Evolutionary conservation across 129 eudicot genomes (phyloP).

Genomic region (Deinandra increscens): DNA sequence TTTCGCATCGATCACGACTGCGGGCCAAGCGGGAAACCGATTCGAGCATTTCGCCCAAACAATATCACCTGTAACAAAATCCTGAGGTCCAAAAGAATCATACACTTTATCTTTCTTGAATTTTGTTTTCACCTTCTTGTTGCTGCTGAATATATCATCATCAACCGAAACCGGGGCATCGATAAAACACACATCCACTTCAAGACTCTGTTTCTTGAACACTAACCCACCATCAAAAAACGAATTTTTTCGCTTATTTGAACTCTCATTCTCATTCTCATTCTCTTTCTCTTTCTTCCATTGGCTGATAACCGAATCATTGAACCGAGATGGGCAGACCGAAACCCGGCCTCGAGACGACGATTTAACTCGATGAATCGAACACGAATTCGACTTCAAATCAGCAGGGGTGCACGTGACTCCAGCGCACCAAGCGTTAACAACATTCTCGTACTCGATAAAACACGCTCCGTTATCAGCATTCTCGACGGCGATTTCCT

Average conservation of each 20-base stretch:
- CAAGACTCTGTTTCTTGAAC: conserved; percentile 26
- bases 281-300: conserved; percentile 52
- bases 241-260: conserved; percentile 30
- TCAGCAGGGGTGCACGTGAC: conserved; percentile 18
- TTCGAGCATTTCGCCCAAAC: conserved; percentile 94
- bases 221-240: conserved; percentile 6
- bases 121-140: conserved; percentile 23
- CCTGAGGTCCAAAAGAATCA: conserved; percentile 40
- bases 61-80: conserved; percentile 57
- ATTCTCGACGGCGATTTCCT: conserved; percentile 21
- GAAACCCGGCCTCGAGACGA: conserved; percentile 59
- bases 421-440: conserved; percentile 37
- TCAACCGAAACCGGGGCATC: conserved; percentile 11
- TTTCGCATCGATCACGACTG: conserved; percentile 74
- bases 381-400: conserved; percentile 27
- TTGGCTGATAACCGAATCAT: conserved; percentile 52
- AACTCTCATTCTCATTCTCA: conserved; percentile 33
- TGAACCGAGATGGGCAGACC: conserved; percentile 49
- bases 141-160: background rate
- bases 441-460: conserved; percentile 21
- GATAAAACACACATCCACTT: conserved; percentile 14
- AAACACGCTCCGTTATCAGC: conserved; percentile 12
- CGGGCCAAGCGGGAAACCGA: conserved; percentile 87
- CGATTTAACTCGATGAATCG: conserved; percentile 41
- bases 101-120: conserved; percentile 33